Percentiles rank a stretch among this genome's conserved stretches.
Evolutionary conservation across 202 grass and related monocot species (phyloP).

Genomic region (Bolboschoenoplectus hybrid): DNA sequence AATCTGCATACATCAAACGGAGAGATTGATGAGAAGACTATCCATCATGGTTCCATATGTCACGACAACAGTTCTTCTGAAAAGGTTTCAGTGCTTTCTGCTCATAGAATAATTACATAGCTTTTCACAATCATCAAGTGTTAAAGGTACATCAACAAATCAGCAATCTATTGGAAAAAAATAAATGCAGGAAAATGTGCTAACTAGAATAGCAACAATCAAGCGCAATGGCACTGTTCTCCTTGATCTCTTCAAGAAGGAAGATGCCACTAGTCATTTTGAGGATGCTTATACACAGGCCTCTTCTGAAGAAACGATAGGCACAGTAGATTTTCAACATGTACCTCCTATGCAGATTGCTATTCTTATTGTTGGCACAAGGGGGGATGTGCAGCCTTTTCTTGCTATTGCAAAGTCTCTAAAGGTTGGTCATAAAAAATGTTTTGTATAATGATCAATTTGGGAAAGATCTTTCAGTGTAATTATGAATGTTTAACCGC

Average conservation of each 20-base stretch:
- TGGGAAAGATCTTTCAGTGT: neutral
- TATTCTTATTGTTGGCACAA: constrained; percentile 62
- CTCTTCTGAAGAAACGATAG: constrained; percentile 34
- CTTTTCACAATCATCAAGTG: neutral
- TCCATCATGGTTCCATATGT: neutral
- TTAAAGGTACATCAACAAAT: neutral
- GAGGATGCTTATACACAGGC: constrained; percentile 26
- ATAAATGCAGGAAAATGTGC: constrained; percentile 44
- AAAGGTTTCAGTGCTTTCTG: constrained; percentile 30
- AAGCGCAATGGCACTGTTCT: constrained; percentile 52
- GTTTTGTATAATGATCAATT: constrained; percentile 1
- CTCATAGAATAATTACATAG: neutral
- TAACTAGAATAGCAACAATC: constrained; percentile 52
- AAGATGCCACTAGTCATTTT: constrained; percentile 28
- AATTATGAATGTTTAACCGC: neutral
- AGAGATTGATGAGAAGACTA: constrained; percentile 16
- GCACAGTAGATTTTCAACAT: constrained; percentile 43
- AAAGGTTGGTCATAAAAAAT: constrained; percentile 41
- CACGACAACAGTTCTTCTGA: constrained; percentile 23
- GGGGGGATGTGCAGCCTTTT: constrained; percentile 62
- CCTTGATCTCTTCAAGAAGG: constrained; percentile 48
- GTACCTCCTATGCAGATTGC: constrained; percentile 52
- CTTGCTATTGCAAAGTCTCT: constrained; percentile 60
- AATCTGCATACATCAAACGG: constrained; percentile 7
- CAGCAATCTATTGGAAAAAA: constrained; percentile 15